Conservation (phyloP, 352 stramenopile species). For the Pythium sp. region DNA sequence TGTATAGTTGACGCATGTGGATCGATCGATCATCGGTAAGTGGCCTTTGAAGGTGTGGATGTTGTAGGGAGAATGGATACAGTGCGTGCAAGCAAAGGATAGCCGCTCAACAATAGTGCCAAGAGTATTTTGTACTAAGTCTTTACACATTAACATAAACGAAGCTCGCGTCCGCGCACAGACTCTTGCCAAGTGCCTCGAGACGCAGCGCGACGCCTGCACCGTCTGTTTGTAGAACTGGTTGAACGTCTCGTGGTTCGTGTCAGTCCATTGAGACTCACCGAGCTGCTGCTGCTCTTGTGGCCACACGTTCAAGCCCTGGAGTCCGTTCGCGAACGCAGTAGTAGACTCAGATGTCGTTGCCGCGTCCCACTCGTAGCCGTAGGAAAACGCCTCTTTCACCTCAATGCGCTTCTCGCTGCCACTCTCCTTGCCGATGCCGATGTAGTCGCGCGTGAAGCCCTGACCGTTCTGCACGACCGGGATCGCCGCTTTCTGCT, state of each 20-base stretch:
- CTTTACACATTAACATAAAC: no score
- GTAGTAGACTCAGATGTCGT: background rate
- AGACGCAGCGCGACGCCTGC: slow-evolving; percentile 44
- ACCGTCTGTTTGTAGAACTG: slow-evolving; percentile 65
- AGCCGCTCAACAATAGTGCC: no score
- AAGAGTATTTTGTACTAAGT: no score
- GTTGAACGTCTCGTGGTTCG: slow-evolving; percentile 44
- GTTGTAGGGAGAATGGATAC: no score
- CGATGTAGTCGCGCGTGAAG: slow-evolving; percentile 79
- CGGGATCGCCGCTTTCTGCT: slow-evolving; percentile 52
- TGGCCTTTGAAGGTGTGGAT: no score
- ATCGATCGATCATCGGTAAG: no score
- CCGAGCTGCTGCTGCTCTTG: slow-evolving; percentile 22
- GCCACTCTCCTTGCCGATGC: slow-evolving; percentile 74
- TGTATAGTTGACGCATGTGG: no score
- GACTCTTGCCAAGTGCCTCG: slow-evolving; percentile 45
- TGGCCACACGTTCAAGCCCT: slow-evolving; percentile 74
- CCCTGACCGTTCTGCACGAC: slow-evolving; percentile 60
- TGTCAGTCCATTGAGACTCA: background rate
- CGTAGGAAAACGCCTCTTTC: slow-evolving; percentile 83
- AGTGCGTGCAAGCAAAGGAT: no score
- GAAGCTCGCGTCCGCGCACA: slow-evolving; percentile 50
- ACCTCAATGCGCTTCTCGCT: slow-evolving; percentile 76
- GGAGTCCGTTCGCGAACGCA: slow-evolving; percentile 54
- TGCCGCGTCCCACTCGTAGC: slow-evolving; percentile 35